Percentiles rank a stretch among this genome's conserved stretches.
These are phyloP conservation scores for Auricularia sp. DNA, from an alignment of 768 basidiomycete species.

Conservation along the genomic window DNA sequence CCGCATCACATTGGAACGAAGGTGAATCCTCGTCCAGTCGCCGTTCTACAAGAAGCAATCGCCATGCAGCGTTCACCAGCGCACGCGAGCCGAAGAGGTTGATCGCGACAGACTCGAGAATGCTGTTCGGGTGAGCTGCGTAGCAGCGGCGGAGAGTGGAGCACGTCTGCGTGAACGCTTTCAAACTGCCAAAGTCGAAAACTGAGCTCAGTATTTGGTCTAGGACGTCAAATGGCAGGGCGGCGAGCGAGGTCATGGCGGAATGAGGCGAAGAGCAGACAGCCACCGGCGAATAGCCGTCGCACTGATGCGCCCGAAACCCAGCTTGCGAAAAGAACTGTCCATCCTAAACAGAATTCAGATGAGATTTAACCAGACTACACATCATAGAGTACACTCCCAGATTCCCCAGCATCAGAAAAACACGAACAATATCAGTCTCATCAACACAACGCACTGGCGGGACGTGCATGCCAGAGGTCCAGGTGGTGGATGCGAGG, in stretches of 20 bases:
- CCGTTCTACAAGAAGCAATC: slow-evolving; percentile 13
- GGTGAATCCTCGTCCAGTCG: slow-evolving; percentile 8
- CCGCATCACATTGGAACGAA: slow-evolving; percentile 7
- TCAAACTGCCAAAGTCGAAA: slow-evolving; percentile 22
- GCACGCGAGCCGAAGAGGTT: slow-evolving; percentile 18
- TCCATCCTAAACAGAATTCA: too few species aligned
- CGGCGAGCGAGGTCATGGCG: neutral
- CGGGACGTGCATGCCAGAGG: too few species aligned
- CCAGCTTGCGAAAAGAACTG: too few species aligned
- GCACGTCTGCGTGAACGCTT: slow-evolving; percentile 18
- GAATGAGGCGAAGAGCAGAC: neutral
- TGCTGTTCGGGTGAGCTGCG: slow-evolving; percentile 20
- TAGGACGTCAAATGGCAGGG: slow-evolving; percentile 17
- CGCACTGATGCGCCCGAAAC: too few species aligned
- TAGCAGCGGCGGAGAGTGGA: slow-evolving; percentile 23
- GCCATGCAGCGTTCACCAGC: slow-evolving; percentile 12
- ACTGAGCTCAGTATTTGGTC: slow-evolving; percentile 21
- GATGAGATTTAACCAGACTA: neutral
- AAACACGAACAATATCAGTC: too few species aligned
- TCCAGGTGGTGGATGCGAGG: too few species aligned
- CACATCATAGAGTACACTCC: neutral
- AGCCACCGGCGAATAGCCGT: neutral
- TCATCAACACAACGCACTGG: too few species aligned
- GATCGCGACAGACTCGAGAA: slow-evolving; percentile 21
- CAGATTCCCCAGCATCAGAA: neutral